These are phyloP conservation scores for Podaxis sp. DNA, from an alignment of 768 basidiomycete genomes.

Conservation along the genomic window DNA sequence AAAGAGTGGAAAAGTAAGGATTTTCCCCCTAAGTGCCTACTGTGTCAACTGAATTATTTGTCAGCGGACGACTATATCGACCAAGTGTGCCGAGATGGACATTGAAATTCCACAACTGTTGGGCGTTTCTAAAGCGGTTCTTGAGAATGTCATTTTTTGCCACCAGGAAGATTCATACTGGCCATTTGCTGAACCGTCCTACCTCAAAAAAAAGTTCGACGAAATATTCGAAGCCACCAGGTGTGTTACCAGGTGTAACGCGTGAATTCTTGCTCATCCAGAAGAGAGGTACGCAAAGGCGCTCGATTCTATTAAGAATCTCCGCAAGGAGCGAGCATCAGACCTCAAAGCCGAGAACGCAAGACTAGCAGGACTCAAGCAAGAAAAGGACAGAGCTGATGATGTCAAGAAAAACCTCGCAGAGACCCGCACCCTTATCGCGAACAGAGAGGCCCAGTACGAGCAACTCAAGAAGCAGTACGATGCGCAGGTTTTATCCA, in stretches of 20 bases:
- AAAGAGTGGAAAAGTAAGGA: conserved; percentile 71
- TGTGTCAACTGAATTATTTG: neutral
- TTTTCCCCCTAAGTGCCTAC: neutral
- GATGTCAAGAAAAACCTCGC: conserved; percentile 67
- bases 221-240: conserved; percentile 99
- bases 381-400: conserved; percentile 84
- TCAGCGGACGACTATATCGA: conserved; percentile 87
- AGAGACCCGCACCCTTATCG: conserved; percentile 57
- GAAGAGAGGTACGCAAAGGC: conserved; percentile 87
- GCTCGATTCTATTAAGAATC: conserved; percentile 81
- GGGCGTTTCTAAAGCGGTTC: conserved; percentile 96
- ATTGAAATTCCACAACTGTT: conserved; percentile 87
- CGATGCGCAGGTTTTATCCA: conserved; percentile 61
- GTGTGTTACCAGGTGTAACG: conserved; percentile 32
- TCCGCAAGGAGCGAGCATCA: conserved; percentile 86
- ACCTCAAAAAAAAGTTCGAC: conserved; percentile 98
- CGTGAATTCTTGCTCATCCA: neutral
- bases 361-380: conserved; percentile 67
- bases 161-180: conserved; percentile 99
- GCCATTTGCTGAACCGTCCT: conserved; percentile 89
- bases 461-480: conserved; percentile 67
- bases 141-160: conserved; percentile 99
- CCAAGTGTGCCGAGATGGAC: conserved; percentile 97
- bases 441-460: conserved; percentile 67
- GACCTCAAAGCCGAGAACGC: conserved; percentile 95